Evolutionary conservation across 345 rosid species (phyloP), one percentile per base, ranked within the genome.

Genomic region (Boechera retrofracta): DNA sequence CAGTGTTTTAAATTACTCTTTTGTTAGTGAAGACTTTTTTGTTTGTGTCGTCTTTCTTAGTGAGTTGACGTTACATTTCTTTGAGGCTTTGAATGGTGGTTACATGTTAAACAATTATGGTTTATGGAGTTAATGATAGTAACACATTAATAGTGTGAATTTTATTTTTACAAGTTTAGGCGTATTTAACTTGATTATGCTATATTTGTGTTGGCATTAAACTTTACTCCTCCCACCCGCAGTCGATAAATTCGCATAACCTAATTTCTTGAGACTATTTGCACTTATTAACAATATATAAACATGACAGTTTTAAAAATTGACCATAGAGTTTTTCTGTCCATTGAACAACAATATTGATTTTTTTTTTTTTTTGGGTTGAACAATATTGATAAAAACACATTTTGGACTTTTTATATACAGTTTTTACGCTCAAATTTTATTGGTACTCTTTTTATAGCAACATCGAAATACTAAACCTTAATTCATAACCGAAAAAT

Each of bases 81-180:
- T 49, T 8, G 18, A 36, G 18, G 41, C 28, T 64, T 64, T 65
- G 55, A 47, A 65, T 47, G 44, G 57, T 47, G 7, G 51, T 48
- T 31, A 47, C 41, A 47, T 16, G 41, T 48, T 48, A 33, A 47
- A 48, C 42, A 48, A 6, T 31, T 64, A 47, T 47, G 41, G 69
- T 64, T 64, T 8, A 45, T 45, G 69, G 21, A 32, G 39, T 53
- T 54, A 54, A 5, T 54, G 58, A 26, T 54, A 24, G 32, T 52
- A 7, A 18, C 55, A 51, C 55, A 51, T 3, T 10, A 26, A 54
- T 54, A 11, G 60, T 55, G 16, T 39, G 44, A 55, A 12, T 29
- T 29, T 29, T 1, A 41, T 4, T 31, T 13, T 7, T 26, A 52
- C 31, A 52, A 21, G 10, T 24, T 53, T 26, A 5, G 63, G 26